A percentile compares a stretch with the other conserved stretches of the same genome.
phyloP scores from a whole-genome alignment of 2,329 filamentous ascomycete species.

The Neurospora sp. region DNA sequence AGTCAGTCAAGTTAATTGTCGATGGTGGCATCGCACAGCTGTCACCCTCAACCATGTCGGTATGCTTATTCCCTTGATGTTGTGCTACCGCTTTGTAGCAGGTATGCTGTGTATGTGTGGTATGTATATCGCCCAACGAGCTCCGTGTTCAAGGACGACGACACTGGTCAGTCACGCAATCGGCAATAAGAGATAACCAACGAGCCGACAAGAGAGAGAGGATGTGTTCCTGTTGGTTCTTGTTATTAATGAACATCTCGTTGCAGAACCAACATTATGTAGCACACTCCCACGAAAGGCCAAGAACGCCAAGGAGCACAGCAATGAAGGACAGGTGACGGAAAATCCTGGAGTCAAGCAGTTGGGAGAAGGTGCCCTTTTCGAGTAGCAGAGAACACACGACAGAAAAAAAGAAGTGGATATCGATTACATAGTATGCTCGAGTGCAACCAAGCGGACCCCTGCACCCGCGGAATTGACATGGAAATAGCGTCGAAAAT shows the following conservation, averaged over 20 bases:
- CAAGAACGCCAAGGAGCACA: not conserved
- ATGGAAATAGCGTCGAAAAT: constrained; percentile 17
- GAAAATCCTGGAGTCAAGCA: not conserved
- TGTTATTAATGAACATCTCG: not conserved
- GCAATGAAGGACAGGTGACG: not conserved
- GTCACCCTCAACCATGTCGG: not conserved
- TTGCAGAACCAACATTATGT: not conserved
- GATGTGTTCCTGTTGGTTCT: not conserved
- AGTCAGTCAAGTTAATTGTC: too few relatives aligned
- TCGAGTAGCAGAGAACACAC: not conserved
- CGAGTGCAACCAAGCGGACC: not conserved
- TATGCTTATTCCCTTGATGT: not conserved
- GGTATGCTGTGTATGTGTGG: not conserved
- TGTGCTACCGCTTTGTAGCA: not conserved
- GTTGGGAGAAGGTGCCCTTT: too few relatives aligned
- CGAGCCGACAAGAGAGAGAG: not conserved
- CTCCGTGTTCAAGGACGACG: not conserved
- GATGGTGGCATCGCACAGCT: not conserved
- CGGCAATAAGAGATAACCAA: not conserved
- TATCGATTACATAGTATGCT: not conserved
- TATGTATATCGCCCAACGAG: not conserved
- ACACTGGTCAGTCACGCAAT: not conserved
- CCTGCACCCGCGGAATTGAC: constrained; percentile 13
- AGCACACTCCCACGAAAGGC: not conserved
- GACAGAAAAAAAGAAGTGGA: not conserved